phyloP scores from a whole-genome alignment of 2,329 filamentous ascomycete species.

The Fonsecaea erecta region DNA sequence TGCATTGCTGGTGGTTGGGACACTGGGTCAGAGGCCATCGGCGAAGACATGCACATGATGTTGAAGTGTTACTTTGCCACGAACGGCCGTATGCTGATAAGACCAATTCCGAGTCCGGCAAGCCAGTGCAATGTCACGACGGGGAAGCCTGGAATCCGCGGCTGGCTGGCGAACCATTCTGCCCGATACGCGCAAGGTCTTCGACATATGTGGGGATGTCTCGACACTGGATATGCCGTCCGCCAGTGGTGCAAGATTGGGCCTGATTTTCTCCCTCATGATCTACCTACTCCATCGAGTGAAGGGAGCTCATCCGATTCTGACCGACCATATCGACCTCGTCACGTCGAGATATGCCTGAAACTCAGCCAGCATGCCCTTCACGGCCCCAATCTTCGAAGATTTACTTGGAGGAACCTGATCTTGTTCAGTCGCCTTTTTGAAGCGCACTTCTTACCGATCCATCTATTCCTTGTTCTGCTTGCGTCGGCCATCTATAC shows the following conservation, averaged over 20 bases:
- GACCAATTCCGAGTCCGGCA: slow-evolving; percentile 69
- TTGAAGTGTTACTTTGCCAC: slow-evolving; percentile 77
- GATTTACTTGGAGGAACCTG: slow-evolving; percentile 58
- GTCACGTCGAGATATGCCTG: slow-evolving; percentile 41
- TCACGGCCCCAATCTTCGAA: slow-evolving; percentile 57
- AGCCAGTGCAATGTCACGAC: slow-evolving; percentile 74
- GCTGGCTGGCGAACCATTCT: slow-evolving; percentile 61
- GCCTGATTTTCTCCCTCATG: not conserved
- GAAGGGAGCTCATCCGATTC: not conserved
- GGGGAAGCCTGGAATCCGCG: slow-evolving; percentile 59
- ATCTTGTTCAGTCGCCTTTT: slow-evolving; percentile 70
- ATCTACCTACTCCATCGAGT: slow-evolving; percentile 5
- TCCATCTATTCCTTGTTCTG: slow-evolving; percentile 69
- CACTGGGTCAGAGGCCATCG: slow-evolving; percentile 70
- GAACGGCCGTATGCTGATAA: slow-evolving; percentile 69
- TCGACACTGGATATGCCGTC: slow-evolving; percentile 70
- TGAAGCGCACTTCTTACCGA: slow-evolving; percentile 73
- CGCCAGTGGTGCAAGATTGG: slow-evolving; percentile 45
- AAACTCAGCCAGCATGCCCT: slow-evolving; percentile 61
- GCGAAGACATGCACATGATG: slow-evolving; percentile 78
- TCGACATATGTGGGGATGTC: slow-evolving; percentile 75
- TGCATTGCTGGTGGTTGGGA: slow-evolving; percentile 76
- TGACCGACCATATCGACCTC: slow-evolving; percentile 8
- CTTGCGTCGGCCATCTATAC: slow-evolving; percentile 66
- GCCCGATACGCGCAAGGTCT: slow-evolving; percentile 74